Evolutionary conservation across 2,329 filamentous ascomycete species (phyloP), one percentile per base, ranked within the genome.

Genomic region (Hypoxylon sp.): DNA sequence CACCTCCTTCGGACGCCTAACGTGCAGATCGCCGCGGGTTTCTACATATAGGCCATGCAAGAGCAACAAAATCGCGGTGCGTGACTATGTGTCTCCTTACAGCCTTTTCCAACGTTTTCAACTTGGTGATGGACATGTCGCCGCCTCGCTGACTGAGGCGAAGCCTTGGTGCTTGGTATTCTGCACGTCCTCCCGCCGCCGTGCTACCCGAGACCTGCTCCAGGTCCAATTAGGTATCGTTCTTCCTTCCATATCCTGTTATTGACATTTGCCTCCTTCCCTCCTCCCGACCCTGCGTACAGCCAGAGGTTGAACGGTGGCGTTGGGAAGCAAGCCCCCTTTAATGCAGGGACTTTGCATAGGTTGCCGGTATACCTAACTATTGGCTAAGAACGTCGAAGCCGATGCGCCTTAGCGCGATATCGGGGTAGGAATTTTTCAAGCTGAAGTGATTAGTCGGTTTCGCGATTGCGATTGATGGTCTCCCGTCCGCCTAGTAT

Each of bases 141-240:
- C 55, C 57, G n/a, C n/a, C n/a, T n/a, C n/a, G 44, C 58, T 46
- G 54, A 52, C 46, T 57, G 55, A 61, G 64, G 47, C 58, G 48
- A 65, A 67, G 58, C 58, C 56, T 65, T 56, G 48, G 43, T 26
- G 41, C n/a, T n/a, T n/a, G n/a, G n/a, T n/a, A n/a, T n/a, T 17
- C 24, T 65, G 51, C 47, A 59, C 15, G 8, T 49, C 41, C 41
- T 48, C 24, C 28, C 54, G 39, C 28, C 54, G 39, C 64, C 57
- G 54, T 56, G 50, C 46, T 51, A 64, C 44, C 64, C 56, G 60
- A 52, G 39, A 22, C 32, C 24, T n/a, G 56, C 30, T 51, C 49
- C n/a, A 57, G 10, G 17, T 20, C 26, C 24, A 48, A 44, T 53
- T 54, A 39, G 52, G 5, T 39, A 39, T 44, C 1, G 6, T 30